phyloP scores from a whole-genome alignment of 805 yeast species.

The Yamadazyma sp. region DNA sequence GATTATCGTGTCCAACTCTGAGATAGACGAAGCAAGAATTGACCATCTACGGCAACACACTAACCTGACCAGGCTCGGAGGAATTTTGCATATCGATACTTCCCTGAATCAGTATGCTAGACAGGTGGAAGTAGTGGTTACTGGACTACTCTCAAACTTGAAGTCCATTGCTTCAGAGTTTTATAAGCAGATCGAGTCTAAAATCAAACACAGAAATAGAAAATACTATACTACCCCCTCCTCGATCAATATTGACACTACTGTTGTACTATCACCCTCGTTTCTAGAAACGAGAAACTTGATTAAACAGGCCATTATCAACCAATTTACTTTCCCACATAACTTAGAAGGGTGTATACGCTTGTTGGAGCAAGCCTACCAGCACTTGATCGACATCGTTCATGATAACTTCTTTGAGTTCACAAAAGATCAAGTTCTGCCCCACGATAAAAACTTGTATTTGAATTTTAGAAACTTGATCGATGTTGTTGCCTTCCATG shows the following conservation, averaged over 20 bases:
- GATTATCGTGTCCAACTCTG: slow-evolving; percentile 21
- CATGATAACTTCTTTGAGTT: slow-evolving; percentile 17
- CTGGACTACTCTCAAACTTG: slow-evolving; percentile 30
- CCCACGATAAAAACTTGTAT: slow-evolving; percentile 31
- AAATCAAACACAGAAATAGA: slow-evolving; percentile 32
- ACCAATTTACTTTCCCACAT: slow-evolving; percentile 33
- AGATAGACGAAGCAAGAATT: slow-evolving; percentile 23
- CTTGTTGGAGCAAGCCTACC: slow-evolving; percentile 35
- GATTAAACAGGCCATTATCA: slow-evolving; percentile 35
- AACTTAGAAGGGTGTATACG: slow-evolving; percentile 31
- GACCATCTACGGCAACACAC: slow-evolving; percentile 27
- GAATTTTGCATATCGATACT: slow-evolving; percentile 27
- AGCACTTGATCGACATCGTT: slow-evolving; percentile 25
- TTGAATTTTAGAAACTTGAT: slow-evolving; percentile 45
- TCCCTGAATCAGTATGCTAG: slow-evolving; percentile 17
- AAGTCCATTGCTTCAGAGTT: slow-evolving; percentile 31
- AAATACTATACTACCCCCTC: slow-evolving; percentile 40
- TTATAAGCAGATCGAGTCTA: slow-evolving; percentile 31
- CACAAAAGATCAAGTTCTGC: slow-evolving; percentile 16
- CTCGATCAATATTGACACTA: slow-evolving; percentile 24
- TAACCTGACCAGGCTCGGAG: slow-evolving; percentile 30
- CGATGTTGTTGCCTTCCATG: slow-evolving; percentile 63
- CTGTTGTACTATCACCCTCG: slow-evolving; percentile 33
- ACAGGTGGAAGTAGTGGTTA: slow-evolving; percentile 32
- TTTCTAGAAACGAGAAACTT: slow-evolving; percentile 39